These are phyloP conservation scores for Carex myosuroides DNA, from an alignment of 176 grass and related monocot species.

Conservation along the genomic window DNA sequence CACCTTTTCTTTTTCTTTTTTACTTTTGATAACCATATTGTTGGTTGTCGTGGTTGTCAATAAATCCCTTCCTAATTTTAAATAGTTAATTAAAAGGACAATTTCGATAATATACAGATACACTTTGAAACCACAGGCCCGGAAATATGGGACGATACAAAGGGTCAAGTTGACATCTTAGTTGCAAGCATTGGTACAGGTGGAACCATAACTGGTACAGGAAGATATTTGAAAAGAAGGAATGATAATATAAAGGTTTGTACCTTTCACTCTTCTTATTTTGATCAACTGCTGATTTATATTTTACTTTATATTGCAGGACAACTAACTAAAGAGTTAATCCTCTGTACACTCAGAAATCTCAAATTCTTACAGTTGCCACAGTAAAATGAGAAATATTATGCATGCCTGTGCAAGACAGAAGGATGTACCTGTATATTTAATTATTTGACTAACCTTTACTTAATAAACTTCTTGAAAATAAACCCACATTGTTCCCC, in stretches of 20 bases:
- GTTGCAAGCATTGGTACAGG: conserved; percentile 96
- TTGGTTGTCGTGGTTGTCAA: neutral
- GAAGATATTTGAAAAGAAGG: conserved; percentile 82
- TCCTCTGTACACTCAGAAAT: neutral
- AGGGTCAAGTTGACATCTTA: conserved; percentile 86
- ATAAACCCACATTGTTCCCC: neutral
- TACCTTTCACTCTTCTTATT: conserved; percentile 19
- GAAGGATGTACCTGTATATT: neutral
- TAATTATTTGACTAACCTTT: neutral
- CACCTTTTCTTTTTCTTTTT: neutral
- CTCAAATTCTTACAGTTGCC: neutral
- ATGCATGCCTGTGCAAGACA: neutral
- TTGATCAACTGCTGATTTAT: neutral
- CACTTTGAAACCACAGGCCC: conserved; percentile 99
- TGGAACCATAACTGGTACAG: conserved; percentile 73
- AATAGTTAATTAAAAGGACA: neutral
- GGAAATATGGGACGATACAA: conserved; percentile 97
- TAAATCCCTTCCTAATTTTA: neutral
- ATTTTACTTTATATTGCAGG: neutral
- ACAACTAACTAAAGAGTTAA: neutral
- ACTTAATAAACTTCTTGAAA: neutral
- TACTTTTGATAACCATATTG: neutral
- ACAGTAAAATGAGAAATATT: neutral
- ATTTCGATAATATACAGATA: conserved; percentile 84
- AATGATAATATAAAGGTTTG: conserved; percentile 76